Evolutionary conservation across 2,329 filamentous ascomycete genomes (phyloP).

Genomic region (Cladophialophora carrionii): DNA sequence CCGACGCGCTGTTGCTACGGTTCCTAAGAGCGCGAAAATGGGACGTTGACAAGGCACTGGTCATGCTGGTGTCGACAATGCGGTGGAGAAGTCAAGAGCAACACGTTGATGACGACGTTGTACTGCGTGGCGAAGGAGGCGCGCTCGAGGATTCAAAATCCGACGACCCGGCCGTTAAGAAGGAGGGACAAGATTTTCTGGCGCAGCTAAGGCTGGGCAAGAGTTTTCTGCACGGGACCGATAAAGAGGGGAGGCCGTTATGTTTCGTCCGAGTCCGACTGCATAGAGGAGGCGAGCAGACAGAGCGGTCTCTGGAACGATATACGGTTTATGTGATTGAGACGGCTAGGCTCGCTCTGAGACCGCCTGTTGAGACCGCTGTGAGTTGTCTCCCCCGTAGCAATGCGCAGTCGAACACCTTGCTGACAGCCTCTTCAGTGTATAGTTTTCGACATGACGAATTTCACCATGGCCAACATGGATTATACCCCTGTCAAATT

Average conservation of each 20-base stretch:
- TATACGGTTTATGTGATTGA: conserved; percentile 96
- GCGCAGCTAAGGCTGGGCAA: conserved; percentile 86
- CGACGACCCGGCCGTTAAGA: conserved; percentile 64
- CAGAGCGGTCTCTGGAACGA: conserved; percentile 76
- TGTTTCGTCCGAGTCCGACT: conserved; percentile 82
- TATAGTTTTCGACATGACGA: conserved; percentile 93
- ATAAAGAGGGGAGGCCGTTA: conserved; percentile 82
- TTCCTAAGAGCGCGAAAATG: conserved; percentile 91
- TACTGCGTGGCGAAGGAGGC: conserved; percentile 72
- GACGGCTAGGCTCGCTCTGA: conserved; percentile 81
- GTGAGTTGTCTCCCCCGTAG: conserved; percentile 60
- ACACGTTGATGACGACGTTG: conserved; percentile 86
- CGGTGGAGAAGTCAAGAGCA: conserved; percentile 84
- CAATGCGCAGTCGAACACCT: background rate
- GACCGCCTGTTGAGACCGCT: conserved; percentile 83
- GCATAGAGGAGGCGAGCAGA: conserved; percentile 81
- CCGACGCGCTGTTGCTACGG: conserved; percentile 78
- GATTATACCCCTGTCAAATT: conserved; percentile 97
- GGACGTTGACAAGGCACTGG: conserved; percentile 88
- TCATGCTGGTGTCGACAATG: conserved; percentile 94
- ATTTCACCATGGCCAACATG: conserved; percentile 95
- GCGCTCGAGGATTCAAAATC: conserved; percentile 65
- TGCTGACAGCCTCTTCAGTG: conserved; percentile 58
- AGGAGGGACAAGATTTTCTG: conserved; percentile 75
- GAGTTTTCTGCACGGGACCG: conserved; percentile 84